phyloP scores from a whole-genome alignment of 2,329 filamentous ascomycete species.

The Diaporthe ilicicola region DNA sequence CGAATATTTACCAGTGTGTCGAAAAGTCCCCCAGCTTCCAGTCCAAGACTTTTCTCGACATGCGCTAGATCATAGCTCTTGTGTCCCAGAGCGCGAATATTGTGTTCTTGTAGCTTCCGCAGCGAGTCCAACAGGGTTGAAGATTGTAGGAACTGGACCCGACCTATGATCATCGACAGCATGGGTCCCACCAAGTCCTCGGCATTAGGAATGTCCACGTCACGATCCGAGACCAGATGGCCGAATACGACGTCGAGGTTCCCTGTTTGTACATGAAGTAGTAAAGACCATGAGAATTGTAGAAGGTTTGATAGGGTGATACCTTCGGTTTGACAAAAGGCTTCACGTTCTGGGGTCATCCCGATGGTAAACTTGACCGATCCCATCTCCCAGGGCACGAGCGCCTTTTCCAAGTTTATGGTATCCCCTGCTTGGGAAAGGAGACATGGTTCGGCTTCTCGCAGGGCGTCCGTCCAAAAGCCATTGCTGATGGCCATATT shows the following conservation, averaged over 20 bases:
- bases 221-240: background rate
- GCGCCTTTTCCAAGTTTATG: background rate
- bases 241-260: background rate
- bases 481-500: background rate
- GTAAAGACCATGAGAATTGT: background rate
- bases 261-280: background rate
- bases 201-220: background rate
- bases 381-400: background rate
- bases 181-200: background rate
- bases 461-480: background rate
- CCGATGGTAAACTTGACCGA: background rate
- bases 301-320: background rate
- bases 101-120: background rate
- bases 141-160: background rate
- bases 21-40: background rate
- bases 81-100: background rate
- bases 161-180: background rate
- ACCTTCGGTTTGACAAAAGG: background rate
- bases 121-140: background rate
- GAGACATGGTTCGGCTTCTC: background rate
- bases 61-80: background rate
- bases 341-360: background rate
- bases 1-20: background rate
- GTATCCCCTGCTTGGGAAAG: background rate
- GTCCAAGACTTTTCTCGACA: background rate